Percentiles rank a stretch among this genome's conserved stretches.
Conservation (phyloP, 2,329 filamentous ascomycete species). For the Dactylellina parvicollis region DNA sequence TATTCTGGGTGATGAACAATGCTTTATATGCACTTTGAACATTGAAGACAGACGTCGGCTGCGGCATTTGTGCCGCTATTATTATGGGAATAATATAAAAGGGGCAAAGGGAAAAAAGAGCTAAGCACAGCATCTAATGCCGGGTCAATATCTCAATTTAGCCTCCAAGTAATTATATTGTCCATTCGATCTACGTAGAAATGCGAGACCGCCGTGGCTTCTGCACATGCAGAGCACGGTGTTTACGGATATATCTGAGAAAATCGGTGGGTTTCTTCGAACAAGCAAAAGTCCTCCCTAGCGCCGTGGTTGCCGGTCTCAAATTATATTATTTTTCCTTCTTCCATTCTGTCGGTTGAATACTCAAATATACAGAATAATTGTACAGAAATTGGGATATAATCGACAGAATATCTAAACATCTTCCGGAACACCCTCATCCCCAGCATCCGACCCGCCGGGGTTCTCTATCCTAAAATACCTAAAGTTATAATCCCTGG, state of each 20-base stretch:
- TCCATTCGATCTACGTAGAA: no score
- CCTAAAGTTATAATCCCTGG: neutral
- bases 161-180: constrained; percentile 1
- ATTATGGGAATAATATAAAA: neutral
- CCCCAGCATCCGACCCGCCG: neutral
- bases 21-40: neutral
- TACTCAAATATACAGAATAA: no score
- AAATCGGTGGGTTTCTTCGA: no score
- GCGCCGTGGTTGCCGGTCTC: no score
- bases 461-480: neutral
- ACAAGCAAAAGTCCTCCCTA: no score
- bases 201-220: constrained; percentile 46
- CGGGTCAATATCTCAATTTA: neutral
- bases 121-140: neutral
- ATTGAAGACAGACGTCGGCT: no score
- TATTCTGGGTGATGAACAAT: no score
- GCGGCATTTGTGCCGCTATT: neutral
- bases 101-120: no score
- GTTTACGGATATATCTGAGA: neutral
- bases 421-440: neutral
- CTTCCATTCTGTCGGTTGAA: no score
- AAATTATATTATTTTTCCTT: no score
- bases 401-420: no score
- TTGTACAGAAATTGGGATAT: no score
- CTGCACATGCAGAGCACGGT: constrained; percentile 49